A percentile compares a stretch with the other conserved stretches of the same genome.
These are phyloP conservation scores for Magnaporthiopsis poae DNA, from an alignment of 2,329 filamentous ascomycete genomes.

Conservation along the genomic window DNA sequence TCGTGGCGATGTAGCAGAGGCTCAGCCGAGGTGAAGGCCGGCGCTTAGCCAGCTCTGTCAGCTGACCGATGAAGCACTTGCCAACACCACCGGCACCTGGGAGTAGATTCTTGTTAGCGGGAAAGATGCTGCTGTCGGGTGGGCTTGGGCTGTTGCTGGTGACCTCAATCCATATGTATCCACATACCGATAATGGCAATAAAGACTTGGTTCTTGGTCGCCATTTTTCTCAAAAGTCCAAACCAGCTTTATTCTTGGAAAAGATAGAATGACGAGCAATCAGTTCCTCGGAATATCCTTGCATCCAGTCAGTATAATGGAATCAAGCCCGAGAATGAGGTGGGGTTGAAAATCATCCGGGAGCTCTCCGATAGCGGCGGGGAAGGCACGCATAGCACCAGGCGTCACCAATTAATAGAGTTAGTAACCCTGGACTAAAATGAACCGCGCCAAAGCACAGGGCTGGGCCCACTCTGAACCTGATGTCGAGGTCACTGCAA, in stretches of 20 bases:
- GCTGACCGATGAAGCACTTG: constrained; percentile 78
- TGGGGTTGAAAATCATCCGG: constrained; percentile 3
- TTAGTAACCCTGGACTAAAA: too few species aligned
- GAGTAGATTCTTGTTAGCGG: neutral
- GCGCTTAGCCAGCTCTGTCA: constrained; percentile 56
- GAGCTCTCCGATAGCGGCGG: neutral
- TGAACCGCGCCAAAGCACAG: neutral
- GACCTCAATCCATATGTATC: too few species aligned
- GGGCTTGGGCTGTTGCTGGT: neutral
- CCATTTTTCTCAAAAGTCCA: constrained; percentile 22
- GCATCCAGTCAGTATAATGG: neutral
- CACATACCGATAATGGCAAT: constrained; percentile 42
- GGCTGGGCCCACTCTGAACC: too few species aligned
- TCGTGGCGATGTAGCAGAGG: constrained; percentile 77
- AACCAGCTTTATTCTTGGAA: neutral
- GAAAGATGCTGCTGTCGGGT: neutral
- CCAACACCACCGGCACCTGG: constrained; percentile 89
- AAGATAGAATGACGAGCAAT: neutral
- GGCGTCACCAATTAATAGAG: neutral
- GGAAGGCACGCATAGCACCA: constrained; percentile 1
- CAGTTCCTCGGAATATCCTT: neutral
- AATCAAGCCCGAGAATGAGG: neutral
- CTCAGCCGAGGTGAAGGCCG: constrained; percentile 60
- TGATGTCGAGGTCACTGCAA: neutral
- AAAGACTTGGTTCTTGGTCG: constrained; percentile 36